phyloP scores from a whole-genome alignment of 768 basidiomycete species.

The Boletellus ananas region DNA sequence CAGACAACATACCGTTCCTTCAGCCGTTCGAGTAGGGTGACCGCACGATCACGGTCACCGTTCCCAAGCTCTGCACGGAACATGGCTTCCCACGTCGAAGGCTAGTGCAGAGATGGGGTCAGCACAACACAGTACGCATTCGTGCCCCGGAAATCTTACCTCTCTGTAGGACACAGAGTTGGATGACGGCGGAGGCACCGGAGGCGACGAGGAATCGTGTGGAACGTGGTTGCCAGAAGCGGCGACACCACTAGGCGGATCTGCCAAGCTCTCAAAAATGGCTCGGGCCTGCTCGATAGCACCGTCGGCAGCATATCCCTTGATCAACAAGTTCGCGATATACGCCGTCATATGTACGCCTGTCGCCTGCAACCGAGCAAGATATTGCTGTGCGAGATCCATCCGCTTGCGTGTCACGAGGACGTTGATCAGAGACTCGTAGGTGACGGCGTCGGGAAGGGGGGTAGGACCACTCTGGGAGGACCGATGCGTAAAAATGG shows the following conservation, averaged over 20 bases:
- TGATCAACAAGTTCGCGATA: conserved; percentile 68
- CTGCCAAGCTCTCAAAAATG: conserved; percentile 76
- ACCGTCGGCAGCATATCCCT: conserved; percentile 63
- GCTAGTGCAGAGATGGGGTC: conserved; percentile 38
- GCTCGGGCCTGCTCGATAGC: conserved; percentile 66
- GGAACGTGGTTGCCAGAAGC: conserved; percentile 85
- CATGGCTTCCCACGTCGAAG: conserved; percentile 95
- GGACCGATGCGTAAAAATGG: conserved; percentile 55
- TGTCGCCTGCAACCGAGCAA: conserved; percentile 53
- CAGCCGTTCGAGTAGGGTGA: conserved; percentile 65
- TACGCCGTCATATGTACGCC: conserved; percentile 92
- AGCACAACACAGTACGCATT: background rate
- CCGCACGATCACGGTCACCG: conserved; percentile 68
- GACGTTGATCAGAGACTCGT: conserved; percentile 87
- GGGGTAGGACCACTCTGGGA: conserved; percentile 29
- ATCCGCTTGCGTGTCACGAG: conserved; percentile 73
- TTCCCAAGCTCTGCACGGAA: conserved; percentile 83
- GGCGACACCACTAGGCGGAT: conserved; percentile 81
- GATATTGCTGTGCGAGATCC: conserved; percentile 71
- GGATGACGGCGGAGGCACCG: conserved; percentile 34
- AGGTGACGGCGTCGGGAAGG: conserved; percentile 78
- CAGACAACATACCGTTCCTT: conserved; percentile 52
- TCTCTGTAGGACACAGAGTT: conserved; percentile 39
- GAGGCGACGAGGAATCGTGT: conserved; percentile 41
- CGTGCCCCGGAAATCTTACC: conserved; percentile 10